A percentile compares a stretch with the other conserved stretches of the same genome.
Evolutionary conservation across 371 early-diverging fungal genomes (phyloP).

Genomic region (Rhizopus sp.): DNA sequence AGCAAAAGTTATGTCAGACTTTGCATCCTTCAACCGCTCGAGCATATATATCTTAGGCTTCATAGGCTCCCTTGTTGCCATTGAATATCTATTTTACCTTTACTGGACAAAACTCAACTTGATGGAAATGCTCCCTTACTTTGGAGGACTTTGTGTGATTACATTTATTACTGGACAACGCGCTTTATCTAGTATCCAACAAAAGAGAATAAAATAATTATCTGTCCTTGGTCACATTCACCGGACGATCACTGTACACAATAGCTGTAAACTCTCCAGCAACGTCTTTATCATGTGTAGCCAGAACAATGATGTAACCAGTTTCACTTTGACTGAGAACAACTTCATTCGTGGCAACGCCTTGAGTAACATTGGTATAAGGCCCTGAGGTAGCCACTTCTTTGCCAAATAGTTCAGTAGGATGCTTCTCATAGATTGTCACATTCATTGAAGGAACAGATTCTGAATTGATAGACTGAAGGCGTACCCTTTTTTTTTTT

Average conservation of each 20-base stretch:
- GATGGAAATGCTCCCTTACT: slow-evolving; percentile 70
- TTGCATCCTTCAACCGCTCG: slow-evolving; percentile 26
- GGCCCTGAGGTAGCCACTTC: slow-evolving; percentile 74
- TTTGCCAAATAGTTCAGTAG: slow-evolving; percentile 57
- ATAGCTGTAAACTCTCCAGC: slow-evolving; percentile 57
- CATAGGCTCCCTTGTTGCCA: slow-evolving; percentile 54
- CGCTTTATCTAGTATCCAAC: slow-evolving; percentile 52
- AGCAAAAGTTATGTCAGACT: slow-evolving; percentile 29
- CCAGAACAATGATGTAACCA: slow-evolving; percentile 62
- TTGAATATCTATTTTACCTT: slow-evolving; percentile 63
- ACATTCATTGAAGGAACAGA: slow-evolving; percentile 73
- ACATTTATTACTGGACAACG: slow-evolving; percentile 64
- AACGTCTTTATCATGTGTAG: slow-evolving; percentile 59
- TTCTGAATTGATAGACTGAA: slow-evolving; percentile 68
- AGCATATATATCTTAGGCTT: slow-evolving; percentile 57
- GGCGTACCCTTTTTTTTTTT: slow-evolving; percentile 53
- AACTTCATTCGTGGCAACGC: slow-evolving; percentile 53
- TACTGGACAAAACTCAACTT: slow-evolving; percentile 75
- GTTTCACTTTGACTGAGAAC: slow-evolving; percentile 49
- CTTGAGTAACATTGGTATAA: slow-evolving; percentile 74
- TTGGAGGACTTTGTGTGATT: slow-evolving; percentile 52
- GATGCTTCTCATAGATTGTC: slow-evolving; percentile 65
- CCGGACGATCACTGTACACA: slow-evolving; percentile 62
- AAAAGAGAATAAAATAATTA: slow-evolving; percentile 25
- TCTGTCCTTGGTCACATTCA: slow-evolving; percentile 52